phyloP scores from a whole-genome alignment of 768 basidiomycete genomes.

The Inosperma sp. region DNA sequence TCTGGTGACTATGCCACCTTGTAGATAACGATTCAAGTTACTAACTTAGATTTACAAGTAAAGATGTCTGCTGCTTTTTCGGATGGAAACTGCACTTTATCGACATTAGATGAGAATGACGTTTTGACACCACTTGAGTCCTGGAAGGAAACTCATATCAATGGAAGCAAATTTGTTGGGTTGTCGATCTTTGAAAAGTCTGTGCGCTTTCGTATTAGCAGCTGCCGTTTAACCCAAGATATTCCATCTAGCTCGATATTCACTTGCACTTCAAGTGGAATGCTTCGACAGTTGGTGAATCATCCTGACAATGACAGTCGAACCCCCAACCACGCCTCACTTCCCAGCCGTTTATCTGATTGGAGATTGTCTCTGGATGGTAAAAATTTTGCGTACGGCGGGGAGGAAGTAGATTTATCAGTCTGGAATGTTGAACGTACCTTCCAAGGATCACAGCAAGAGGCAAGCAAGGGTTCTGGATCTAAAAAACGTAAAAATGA shows the following conservation, averaged over 20 bases:
- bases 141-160: slow-evolving; percentile 66
- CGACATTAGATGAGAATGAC: slow-evolving; percentile 40
- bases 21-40: slow-evolving; percentile 20
- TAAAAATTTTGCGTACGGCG: slow-evolving; percentile 71
- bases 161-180: slow-evolving; percentile 58
- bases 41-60: slow-evolving; percentile 31
- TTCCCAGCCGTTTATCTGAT: slow-evolving; percentile 66
- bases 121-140: slow-evolving; percentile 35
- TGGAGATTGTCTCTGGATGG: slow-evolving; percentile 56
- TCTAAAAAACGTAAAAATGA: slow-evolving; percentile 56
- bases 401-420: slow-evolving; percentile 81
- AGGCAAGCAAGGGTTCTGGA: no score
- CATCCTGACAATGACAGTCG: no score
- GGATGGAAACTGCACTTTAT: slow-evolving; percentile 50
- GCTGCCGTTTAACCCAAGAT: no score
- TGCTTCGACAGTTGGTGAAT: no score
- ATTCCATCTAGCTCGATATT: slow-evolving; percentile 54
- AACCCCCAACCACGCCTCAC: slow-evolving; percentile 37
- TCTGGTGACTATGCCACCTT: slow-evolving; percentile 20
- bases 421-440: slow-evolving; percentile 67
- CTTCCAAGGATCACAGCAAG: no score
- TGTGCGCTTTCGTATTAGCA: no score
- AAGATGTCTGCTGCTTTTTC: slow-evolving; percentile 67
- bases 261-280: slow-evolving; percentile 75
- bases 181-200: slow-evolving; percentile 49